Base-by-base conservation (phyloP, 345 rosid genomes). In the Euphorbia tirucalli region DNA sequence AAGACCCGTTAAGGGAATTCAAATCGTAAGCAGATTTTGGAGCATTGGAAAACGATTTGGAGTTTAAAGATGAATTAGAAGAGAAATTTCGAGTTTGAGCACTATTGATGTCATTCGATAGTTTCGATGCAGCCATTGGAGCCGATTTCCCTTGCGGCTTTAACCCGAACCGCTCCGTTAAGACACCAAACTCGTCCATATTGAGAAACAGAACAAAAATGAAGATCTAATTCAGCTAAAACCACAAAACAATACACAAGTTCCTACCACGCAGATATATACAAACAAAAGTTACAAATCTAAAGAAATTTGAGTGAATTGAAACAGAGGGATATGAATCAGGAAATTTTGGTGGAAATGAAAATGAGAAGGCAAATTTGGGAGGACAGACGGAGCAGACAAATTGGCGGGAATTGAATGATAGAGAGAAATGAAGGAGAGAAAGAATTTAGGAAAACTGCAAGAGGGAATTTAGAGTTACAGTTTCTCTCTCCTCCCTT, bases 131-230 rank as follows among this genome's bases (percentile, higher is more conserved):
- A 8, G 93, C 87, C 95, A 92, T 92, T 0, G 96, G 96, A 78
- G 93, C 87, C 44, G 97, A 87, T 84, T 90, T 92, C 1, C 96
- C 96, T 75, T 90, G 97, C 3, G 91, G 89, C 66, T 92, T 94
- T 19, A 94, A 70, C 66, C 98, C 97, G 50, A 76, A 90, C 21
- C 87, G 84, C 85, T 92, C 91, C 65, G 98, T 94, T 24, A 92
- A 81, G 27, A 87, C 91, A 61, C 93, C 91, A 66, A 94, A 92
- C 66, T 88, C 90, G 62, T 94, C 98, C 98, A 94, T 88, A 0
- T 8, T 24, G 5, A 39, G 18, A 10, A 68, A 27, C 39, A 0
- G 7, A 32, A 32, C 37, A 32, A 32, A 32, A 32, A 32, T 32
- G 5, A 11, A n/a, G 21, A 27, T 14, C 24, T 10, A 46, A 43